Base-by-base conservation (phyloP, 441 rosid genomes). In the Populus trichocarpa region DNA sequence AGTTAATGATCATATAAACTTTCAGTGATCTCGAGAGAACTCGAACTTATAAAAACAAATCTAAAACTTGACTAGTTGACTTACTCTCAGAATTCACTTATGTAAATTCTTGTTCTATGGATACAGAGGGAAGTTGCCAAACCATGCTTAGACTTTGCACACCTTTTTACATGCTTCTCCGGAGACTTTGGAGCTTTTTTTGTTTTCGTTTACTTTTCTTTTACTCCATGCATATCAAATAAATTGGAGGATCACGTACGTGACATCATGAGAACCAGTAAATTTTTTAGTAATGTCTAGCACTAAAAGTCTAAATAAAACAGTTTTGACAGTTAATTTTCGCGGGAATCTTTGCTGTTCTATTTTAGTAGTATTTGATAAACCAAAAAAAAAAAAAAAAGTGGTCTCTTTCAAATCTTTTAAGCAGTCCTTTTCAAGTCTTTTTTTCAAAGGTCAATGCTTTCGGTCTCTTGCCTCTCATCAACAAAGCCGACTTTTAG, bases 401-500 rank as follows among this genome's bases (percentile, higher is more conserved):
- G 23, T 23, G 1, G 20, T 42, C 53, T 25, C 18, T 65, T 74
- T 38, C 32, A 16, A 40, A 40, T 40, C 14, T 6, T 4, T 28
- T 3, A 40, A 40, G 46, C 0, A 12, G 53, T 74, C 1, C 32
- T 26, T 22, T n/a, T 28, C 50, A 40, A 12, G 4, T 28, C 20
- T n/a, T 59, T 68, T 82, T 25, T 35, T 1, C 68, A 38, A 69
- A 79, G 74, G 36, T 61, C 11, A 20, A 10, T 20, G 69, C 87
- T 83, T 84, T 83, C 87, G 86, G 87, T 83, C 85, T 38, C 68
- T 81, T 82, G 76, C 78, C 81, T 77, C 72, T 61, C 32, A 69
- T 72, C 79, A 74, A 75, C 83, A 20, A 13, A 81, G 84, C 91
- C 87, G 86, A 84, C 89, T 76, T 87, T 83, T 79, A 82, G 82